A percentile compares a stretch with the other conserved stretches of the same genome.
Conservation (phyloP, 2,329 filamentous ascomycete species). For the Fusarium setosum region DNA sequence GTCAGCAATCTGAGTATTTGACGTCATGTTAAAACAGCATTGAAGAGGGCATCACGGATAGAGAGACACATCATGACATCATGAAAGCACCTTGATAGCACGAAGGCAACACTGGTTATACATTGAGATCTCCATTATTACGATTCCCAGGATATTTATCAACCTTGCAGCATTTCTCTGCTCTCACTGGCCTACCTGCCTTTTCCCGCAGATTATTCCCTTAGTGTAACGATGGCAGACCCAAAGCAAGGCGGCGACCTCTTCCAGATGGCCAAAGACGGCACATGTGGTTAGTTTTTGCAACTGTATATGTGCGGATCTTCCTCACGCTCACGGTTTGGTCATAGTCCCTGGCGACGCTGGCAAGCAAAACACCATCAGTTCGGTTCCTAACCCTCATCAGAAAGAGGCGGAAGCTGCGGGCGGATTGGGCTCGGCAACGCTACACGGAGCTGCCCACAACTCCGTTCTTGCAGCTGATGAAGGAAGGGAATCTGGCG, state of each 20-base stretch:
- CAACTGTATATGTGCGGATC: fast-evolving
- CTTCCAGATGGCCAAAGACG: conserved; percentile 30
- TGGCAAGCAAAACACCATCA: conserved; percentile 18
- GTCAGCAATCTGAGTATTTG: conserved; percentile 18
- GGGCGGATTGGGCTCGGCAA: conserved; percentile 15
- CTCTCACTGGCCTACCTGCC: background rate
- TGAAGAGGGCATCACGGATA: background rate
- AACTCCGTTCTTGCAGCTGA: background rate
- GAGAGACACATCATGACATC: conserved; percentile 18
- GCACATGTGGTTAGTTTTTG: background rate
- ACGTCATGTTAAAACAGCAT: conserved; percentile 17
- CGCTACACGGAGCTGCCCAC: conserved; percentile 8
- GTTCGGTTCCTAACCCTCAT: conserved; percentile 15
- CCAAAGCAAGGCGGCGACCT: conserved; percentile 28
- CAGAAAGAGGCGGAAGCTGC: conserved; percentile 10
- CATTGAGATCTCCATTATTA: background rate
- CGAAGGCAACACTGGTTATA: no score
- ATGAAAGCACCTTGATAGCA: background rate
- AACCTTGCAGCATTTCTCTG: no score
- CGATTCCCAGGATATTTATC: no score
- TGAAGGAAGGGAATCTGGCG: background rate
- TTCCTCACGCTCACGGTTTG: fast-evolving
- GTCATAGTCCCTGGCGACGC: conserved; percentile 12
- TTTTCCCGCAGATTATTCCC: background rate
- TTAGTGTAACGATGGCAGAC: conserved; percentile 6